Percentiles rank a stretch among this genome's conserved stretches.
Conservation (phyloP, 148 eudicot species). For the Dianthus caryophyllus region DNA sequence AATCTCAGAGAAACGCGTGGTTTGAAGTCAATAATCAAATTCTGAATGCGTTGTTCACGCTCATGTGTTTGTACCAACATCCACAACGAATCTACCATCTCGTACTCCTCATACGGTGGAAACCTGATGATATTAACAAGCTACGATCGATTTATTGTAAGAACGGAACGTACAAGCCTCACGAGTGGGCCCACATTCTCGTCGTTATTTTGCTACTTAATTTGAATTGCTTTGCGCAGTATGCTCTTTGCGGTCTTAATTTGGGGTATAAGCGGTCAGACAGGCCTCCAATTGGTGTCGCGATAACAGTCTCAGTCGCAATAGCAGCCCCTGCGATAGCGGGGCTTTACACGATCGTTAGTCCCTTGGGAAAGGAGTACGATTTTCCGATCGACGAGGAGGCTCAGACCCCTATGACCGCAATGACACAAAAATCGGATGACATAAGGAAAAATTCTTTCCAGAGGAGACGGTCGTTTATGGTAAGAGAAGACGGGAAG, state of each 20-base stretch:
- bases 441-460: constrained; percentile 35
- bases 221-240: constrained; percentile 85
- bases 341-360: constrained; percentile 67
- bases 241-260: constrained; percentile 79
- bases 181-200: constrained; percentile 92
- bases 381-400: constrained; percentile 59
- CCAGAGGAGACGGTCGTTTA: constrained; percentile 68
- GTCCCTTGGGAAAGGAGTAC: constrained; percentile 84
- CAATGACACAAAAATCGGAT: constrained; percentile 22
- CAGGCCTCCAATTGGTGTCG: constrained; percentile 82
- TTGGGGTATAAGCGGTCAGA: constrained; percentile 73
- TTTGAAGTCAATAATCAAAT: constrained; percentile 96
- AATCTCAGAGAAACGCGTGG: constrained; percentile 78
- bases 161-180: constrained; percentile 88
- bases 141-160: constrained; percentile 80
- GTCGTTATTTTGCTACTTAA: constrained; percentile 62
- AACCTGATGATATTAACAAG: constrained; percentile 54
- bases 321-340: constrained; percentile 92
- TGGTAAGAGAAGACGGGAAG: constrained; percentile 42
- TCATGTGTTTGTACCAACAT: constrained; percentile 90
- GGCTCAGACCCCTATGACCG: constrained; percentile 40
- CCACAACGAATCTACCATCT: constrained; percentile 80
- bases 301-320: constrained; percentile 65
- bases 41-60: constrained; percentile 86
- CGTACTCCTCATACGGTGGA: constrained; percentile 75